Conservation (phyloP, 371 early-diverging fungal species). For the Racocetra persica region DNA sequence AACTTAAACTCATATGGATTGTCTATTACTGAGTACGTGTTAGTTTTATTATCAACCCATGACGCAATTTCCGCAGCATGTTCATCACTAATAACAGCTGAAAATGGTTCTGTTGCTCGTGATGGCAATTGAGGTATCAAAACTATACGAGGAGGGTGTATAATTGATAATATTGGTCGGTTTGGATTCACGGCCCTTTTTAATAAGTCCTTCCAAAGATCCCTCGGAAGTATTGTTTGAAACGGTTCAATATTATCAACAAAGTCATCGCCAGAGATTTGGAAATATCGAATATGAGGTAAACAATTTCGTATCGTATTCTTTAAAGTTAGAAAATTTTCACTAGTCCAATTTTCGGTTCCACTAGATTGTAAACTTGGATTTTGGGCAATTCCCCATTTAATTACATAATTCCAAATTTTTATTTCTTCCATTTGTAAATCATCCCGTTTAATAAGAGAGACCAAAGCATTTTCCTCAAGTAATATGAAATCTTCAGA, state of each 20-base stretch:
- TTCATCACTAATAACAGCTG: no score
- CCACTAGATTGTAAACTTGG: not conserved
- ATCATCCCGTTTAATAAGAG: not conserved
- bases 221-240: no score
- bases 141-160: no score
- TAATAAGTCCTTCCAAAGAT: no score
- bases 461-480: not conserved
- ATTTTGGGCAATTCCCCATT: not conserved
- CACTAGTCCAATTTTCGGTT: not conserved
- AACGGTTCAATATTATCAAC: no score
- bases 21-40: not conserved
- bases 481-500: not conserved
- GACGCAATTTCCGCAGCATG: not conserved
- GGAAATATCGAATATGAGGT: conserved; percentile 17
- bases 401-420: conserved; percentile 7
- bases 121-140: no score
- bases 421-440: not conserved
- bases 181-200: no score
- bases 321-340: not conserved
- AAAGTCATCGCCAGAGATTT: conserved; percentile 17
- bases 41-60: not conserved
- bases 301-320: not conserved
- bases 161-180: no score
- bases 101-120: no score
- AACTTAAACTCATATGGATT: not conserved